Conservation (phyloP, 202 grass and related monocot genomes). For the Musa balbisiana region DNA sequence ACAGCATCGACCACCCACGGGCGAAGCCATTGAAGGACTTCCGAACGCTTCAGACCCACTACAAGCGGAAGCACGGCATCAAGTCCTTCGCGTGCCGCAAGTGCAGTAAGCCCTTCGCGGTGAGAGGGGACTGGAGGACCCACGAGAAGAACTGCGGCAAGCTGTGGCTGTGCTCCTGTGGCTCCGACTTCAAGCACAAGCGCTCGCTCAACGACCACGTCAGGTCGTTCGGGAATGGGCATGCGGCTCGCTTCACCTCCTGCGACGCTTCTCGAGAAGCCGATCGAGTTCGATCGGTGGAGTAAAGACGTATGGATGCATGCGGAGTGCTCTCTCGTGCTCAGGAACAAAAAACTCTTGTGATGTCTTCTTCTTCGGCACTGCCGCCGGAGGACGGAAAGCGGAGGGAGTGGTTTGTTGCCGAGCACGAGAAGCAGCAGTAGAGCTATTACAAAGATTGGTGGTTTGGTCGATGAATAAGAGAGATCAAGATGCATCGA, state of each 20-base stretch:
- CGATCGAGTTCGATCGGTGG: not conserved
- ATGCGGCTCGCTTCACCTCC: not conserved
- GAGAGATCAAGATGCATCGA: not conserved
- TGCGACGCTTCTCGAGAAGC: no score
- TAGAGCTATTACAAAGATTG: not conserved
- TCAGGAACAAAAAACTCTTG: slow-evolving; percentile 12
- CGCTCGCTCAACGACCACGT: slow-evolving; percentile 88
- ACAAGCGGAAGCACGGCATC: slow-evolving; percentile 85
- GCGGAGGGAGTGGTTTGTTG: slow-evolving; percentile 8
- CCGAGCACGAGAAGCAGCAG: not conserved
- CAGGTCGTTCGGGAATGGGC: slow-evolving; percentile 61
- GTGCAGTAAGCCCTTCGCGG: slow-evolving; percentile 89
- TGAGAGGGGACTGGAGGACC: slow-evolving; percentile 97
- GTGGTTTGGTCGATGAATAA: not conserved
- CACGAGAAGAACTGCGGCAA: slow-evolving; percentile 99
- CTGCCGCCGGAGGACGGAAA: not conserved
- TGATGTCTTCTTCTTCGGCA: not conserved
- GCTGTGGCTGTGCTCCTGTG: slow-evolving; percentile 86
- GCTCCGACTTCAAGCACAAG: slow-evolving; percentile 96
- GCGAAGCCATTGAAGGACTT: slow-evolving; percentile 90
- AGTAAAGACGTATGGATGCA: not conserved
- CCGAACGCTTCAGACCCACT: slow-evolving; percentile 91
- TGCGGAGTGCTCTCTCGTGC: slow-evolving; percentile 3
- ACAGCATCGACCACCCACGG: slow-evolving; percentile 68
- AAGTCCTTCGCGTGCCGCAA: slow-evolving; percentile 79